Evolutionary conservation across 2,329 filamentous ascomycete species (phyloP).

Genomic region (Colletotrichum tropicale): DNA sequence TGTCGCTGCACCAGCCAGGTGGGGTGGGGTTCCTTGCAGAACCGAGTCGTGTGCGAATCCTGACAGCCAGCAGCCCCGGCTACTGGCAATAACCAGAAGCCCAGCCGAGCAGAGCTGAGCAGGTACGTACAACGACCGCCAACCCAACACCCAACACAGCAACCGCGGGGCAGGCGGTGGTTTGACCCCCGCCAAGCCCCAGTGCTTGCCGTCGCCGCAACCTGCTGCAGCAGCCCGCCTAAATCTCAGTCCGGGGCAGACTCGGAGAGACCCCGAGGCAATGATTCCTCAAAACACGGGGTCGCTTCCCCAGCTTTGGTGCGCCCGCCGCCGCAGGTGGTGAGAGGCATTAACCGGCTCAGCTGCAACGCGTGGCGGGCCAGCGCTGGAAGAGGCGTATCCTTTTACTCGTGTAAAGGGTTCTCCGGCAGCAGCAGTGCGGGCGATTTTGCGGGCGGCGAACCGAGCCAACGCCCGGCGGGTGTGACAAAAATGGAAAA

Average conservation of each 20-base stretch:
- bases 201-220: constrained; percentile 3
- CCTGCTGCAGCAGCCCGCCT: neutral
- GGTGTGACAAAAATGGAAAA: neutral
- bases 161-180: constrained; percentile 4
- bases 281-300: neutral
- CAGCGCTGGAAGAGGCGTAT: neutral
- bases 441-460: neutral
- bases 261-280: constrained; percentile 4
- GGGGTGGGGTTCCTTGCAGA: constrained; percentile 12
- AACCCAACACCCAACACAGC: neutral
- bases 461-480: neutral
- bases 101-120: neutral
- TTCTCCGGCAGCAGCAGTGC: neutral
- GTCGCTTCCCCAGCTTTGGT: constrained; percentile 3
- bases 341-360: neutral
- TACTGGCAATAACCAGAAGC: neutral
- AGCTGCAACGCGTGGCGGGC: neutral
- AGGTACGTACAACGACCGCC: constrained; percentile 8
- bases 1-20: neutral
- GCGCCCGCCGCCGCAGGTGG: neutral
- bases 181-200: constrained; percentile 18
- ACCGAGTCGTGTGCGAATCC: constrained; percentile 5
- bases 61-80: neutral
- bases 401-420: neutral
- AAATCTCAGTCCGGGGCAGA: neutral